phyloP scores from a whole-genome alignment of 768 basidiomycete genomes.

The Lactarius pseudohatsudake region DNA sequence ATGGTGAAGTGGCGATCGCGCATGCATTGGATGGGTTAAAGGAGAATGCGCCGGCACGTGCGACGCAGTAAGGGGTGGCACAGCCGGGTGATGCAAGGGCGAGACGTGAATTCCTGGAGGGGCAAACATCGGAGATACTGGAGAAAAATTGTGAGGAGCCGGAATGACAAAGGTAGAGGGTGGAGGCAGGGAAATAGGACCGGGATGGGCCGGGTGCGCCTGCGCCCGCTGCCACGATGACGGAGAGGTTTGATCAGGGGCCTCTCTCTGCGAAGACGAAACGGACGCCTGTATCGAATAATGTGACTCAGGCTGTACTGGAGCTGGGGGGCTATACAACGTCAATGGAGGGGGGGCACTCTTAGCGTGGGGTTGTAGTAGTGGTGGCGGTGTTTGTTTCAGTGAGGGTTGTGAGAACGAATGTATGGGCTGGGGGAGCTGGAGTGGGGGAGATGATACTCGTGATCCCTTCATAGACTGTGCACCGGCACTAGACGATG shows the following conservation, averaged over 20 bases:
- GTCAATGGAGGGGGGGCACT: conserved; percentile 7
- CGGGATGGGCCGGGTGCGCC: conserved; percentile 58
- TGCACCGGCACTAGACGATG: conserved; percentile 27
- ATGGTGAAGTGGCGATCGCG: conserved; percentile 42
- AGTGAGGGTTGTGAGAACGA: conserved; percentile 11
- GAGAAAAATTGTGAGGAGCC: conserved; percentile 36
- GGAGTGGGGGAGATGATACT: conserved; percentile 18
- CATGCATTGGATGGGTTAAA: conserved; percentile 32
- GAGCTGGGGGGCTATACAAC: conserved; percentile 1
- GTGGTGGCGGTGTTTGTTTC: conserved; percentile 13
- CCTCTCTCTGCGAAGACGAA: conserved; percentile 15
- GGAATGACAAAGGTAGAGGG: conserved; percentile 47
- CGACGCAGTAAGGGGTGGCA: conserved; percentile 1
- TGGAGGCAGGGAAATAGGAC: conserved; percentile 67
- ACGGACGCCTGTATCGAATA: conserved; percentile 1
- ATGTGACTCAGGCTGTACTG: background rate
- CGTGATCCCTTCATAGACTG: conserved; percentile 18
- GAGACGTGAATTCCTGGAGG: conserved; percentile 26
- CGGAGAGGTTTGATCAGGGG: conserved; percentile 24
- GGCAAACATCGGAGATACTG: conserved; percentile 34
- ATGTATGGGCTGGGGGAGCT: conserved; percentile 14
- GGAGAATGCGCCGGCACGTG: conserved; percentile 40
- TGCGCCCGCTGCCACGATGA: conserved; percentile 28
- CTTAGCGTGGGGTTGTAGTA: conserved; percentile 2
- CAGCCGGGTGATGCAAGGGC: conserved; percentile 17